Evolutionary conservation across 768 basidiomycete genomes (phyloP), one percentile per base, ranked within the genome.

Genomic region (Amanita rubescens): DNA sequence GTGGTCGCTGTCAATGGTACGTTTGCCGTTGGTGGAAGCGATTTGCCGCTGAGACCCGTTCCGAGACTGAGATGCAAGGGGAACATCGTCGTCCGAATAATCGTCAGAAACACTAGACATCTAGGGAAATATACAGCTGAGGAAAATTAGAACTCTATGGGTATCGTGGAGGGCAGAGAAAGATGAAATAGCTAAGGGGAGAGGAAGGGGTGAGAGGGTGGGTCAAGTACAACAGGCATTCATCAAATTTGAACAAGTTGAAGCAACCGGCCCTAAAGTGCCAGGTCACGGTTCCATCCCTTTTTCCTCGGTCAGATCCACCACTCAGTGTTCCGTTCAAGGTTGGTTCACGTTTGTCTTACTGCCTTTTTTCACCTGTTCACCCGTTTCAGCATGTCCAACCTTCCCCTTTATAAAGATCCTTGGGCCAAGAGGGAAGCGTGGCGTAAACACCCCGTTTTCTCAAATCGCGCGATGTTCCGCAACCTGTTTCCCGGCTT

Each of bases 401-500:
- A 78, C 57, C 75, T 74, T 51, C 85, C 84, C n/a, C 73, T 89
- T 51, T 94, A 85, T 64, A 85, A 91, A 69, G 94, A 96, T 67
- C 92, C 93, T 48, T 96, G 94, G 94, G 90, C 90, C 19, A 93
- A 88, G 71, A 75, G 84, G 57, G 93, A 96, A 60, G 90, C 91
- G 35, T 96, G 92, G 93, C 79, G 94, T 62, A 92, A 85, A 67
- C 84, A 82, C 62, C 84, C 88, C n/a, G 81, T 94, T 52, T 96
- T 96, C 75, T 79, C 83, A 56, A 87, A 85, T 60, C 82, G 85
- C 38, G 78, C 80, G 60, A 94, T 94, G 90, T 85, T 97, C 74
- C 75, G 85, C 62, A 92, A 81, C 73, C 67, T 95, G 59, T 94
- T 97, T 69, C 95, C 95, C 32, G 95, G 95, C 35, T 89, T 98